A percentile compares a stretch with the other conserved stretches of the same genome.
Conservation (phyloP, 805 yeast genomes). For the Tetrapisispora taiwanensis region DNA sequence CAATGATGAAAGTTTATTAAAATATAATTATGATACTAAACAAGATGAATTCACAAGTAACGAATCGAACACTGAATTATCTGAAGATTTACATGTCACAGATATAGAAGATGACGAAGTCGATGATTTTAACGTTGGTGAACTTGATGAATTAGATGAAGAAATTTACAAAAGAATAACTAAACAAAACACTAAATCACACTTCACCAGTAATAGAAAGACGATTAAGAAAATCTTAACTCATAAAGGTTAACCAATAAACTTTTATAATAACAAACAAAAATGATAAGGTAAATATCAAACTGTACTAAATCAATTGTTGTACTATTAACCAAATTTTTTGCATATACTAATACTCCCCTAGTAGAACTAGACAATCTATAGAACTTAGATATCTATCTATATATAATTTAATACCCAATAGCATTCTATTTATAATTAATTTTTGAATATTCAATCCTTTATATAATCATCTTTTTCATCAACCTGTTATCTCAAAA, state of each 20-base stretch:
- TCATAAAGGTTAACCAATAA: not conserved
- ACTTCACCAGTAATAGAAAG: not conserved
- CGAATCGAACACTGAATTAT: not conserved
- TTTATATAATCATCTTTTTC: too few relatives aligned
- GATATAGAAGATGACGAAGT: slow-evolving; percentile 14
- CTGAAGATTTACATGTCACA: not conserved
- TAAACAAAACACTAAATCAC: not conserved
- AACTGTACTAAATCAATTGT: not conserved
- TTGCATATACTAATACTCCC: too few relatives aligned
- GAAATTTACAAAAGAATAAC: slow-evolving; percentile 20
- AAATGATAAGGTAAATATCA: too few relatives aligned
- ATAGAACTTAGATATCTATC: too few relatives aligned
- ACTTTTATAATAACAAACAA: too few relatives aligned
- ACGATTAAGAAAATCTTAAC: slow-evolving; percentile 1
- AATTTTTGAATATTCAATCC: too few relatives aligned
- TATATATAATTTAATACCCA: not conserved
- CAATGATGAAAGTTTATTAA: too few relatives aligned
- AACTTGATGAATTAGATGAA: slow-evolving; percentile 26
- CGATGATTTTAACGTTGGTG: slow-evolving; percentile 21
- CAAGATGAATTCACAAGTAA: not conserved
- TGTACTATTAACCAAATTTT: not conserved
- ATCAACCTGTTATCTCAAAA: too few relatives aligned
- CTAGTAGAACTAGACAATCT: too few relatives aligned
- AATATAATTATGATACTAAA: not conserved
- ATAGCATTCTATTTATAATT: too few relatives aligned